Evolutionary conservation across 768 basidiomycete species (phyloP).

Genomic region (Mycena vulgaris): DNA sequence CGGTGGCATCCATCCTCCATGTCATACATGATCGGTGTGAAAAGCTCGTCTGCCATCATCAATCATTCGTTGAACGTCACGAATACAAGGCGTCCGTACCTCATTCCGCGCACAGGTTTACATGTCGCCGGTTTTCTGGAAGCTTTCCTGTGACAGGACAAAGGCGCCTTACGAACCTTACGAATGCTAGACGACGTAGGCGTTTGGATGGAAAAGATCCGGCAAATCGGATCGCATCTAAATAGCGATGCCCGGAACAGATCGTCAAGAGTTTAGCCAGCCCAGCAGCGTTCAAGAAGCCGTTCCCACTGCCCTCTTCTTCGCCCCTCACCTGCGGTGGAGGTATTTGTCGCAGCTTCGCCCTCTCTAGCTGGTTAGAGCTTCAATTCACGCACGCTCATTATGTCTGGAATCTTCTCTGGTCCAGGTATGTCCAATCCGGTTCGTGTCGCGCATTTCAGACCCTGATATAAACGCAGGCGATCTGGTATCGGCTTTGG

Average conservation of each 20-base stretch:
- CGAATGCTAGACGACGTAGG: no score
- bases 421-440: not conserved
- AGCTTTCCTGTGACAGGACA: no score
- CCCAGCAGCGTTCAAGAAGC: not conserved
- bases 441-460: not conserved
- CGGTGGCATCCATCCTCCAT: no score
- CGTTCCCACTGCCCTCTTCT: not conserved
- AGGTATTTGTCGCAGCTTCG: not conserved
- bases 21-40: no score
- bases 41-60: no score
- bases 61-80: no score
- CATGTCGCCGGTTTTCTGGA: no score
- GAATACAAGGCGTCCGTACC: no score
- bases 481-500: not conserved
- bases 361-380: not conserved
- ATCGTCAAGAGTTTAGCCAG: not conserved
- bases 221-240: no score
- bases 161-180: no score
- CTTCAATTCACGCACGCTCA: not conserved
- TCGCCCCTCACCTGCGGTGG: conserved; percentile 14
- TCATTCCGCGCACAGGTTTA: no score
- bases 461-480: not conserved
- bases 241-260: not conserved
- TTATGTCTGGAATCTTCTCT: conserved; percentile 27
- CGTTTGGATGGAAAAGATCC: no score